phyloP scores from a whole-genome alignment of 345 rosid genomes.

The Kernera saxatilis region DNA sequence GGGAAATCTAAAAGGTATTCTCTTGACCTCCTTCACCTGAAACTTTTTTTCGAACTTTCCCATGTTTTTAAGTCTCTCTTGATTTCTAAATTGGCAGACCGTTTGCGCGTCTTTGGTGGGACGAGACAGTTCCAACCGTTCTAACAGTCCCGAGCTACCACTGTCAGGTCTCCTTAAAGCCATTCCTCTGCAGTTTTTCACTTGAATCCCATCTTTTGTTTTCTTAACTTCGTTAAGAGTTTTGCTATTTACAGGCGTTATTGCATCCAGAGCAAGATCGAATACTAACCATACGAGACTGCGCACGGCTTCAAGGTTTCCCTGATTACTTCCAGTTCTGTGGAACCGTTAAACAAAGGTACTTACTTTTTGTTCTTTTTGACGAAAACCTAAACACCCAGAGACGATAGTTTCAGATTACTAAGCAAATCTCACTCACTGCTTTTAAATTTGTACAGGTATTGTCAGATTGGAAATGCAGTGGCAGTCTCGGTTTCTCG shows the following conservation, averaged over 20 bases:
- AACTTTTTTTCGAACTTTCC: not conserved
- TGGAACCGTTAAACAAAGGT: constrained; percentile 74
- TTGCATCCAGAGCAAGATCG: constrained; percentile 98
- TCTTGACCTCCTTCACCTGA: not conserved
- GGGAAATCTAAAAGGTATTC: constrained; percentile 86
- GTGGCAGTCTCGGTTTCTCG: constrained; percentile 78
- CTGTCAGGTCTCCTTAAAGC: constrained; percentile 48
- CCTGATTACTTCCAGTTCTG: constrained; percentile 89
- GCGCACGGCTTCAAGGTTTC: constrained; percentile 94
- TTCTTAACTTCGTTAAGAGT: not conserved
- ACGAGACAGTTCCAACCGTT: constrained; percentile 82
- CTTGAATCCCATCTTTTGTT: not conserved
- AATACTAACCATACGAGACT: constrained; percentile 75
- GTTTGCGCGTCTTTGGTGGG: constrained; percentile 95
- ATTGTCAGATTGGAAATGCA: constrained; percentile 87
- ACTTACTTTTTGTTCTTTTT: constrained; percentile 2
- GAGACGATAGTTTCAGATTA: not conserved
- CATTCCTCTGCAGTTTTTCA: constrained; percentile 9
- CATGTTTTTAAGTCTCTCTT: not conserved
- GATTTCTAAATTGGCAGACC: constrained; percentile 43
- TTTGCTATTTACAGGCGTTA: constrained; percentile 42
- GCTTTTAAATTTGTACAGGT: constrained; percentile 37
- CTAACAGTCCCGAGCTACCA: constrained; percentile 56
- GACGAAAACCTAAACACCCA: not conserved
- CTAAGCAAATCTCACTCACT: not conserved